phyloP scores from a whole-genome alignment of 2,329 filamentous ascomycete species.

The Paraphaeosphaeria sporulosa region DNA sequence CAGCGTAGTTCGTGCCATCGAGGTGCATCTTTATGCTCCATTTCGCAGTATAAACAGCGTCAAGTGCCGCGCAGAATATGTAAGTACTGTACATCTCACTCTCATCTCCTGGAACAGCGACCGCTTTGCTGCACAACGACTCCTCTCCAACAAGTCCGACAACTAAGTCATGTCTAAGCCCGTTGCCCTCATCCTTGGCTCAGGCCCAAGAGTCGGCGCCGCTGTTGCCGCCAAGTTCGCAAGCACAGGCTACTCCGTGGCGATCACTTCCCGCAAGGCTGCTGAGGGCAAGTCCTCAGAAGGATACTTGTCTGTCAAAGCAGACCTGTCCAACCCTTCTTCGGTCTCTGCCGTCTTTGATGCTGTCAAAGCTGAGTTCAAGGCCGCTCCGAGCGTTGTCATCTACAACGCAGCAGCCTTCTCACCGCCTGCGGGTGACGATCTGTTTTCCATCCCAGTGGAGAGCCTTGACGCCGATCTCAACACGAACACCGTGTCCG shows the following conservation, averaged over 20 bases:
- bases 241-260: slow-evolving; percentile 28
- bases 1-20: background rate
- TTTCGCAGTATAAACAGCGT: slow-evolving; percentile 9
- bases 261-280: slow-evolving; percentile 29
- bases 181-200: slow-evolving; percentile 36
- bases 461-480: slow-evolving; percentile 44
- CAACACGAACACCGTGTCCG: slow-evolving; percentile 48
- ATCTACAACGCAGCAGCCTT: slow-evolving; percentile 51
- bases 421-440: slow-evolving; percentile 13
- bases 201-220: slow-evolving; percentile 33
- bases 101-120: background rate
- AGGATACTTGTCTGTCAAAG: slow-evolving; percentile 49
- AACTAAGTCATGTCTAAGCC: slow-evolving; percentile 22
- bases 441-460: slow-evolving; percentile 30
- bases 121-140: background rate
- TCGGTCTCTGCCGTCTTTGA: slow-evolving; percentile 45
- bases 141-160: background rate
- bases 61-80: background rate
- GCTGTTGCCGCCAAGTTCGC: slow-evolving; percentile 21
- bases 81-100: background rate
- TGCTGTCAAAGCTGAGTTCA: slow-evolving; percentile 47
- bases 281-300: slow-evolving; percentile 26
- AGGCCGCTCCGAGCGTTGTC: slow-evolving; percentile 49
- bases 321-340: slow-evolving; percentile 48
- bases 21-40: background rate